Percentiles rank a stretch among this genome's conserved stretches.
Evolutionary conservation across 257 asterid species (phyloP).

Genomic region (Nicotiana tabacum): DNA sequence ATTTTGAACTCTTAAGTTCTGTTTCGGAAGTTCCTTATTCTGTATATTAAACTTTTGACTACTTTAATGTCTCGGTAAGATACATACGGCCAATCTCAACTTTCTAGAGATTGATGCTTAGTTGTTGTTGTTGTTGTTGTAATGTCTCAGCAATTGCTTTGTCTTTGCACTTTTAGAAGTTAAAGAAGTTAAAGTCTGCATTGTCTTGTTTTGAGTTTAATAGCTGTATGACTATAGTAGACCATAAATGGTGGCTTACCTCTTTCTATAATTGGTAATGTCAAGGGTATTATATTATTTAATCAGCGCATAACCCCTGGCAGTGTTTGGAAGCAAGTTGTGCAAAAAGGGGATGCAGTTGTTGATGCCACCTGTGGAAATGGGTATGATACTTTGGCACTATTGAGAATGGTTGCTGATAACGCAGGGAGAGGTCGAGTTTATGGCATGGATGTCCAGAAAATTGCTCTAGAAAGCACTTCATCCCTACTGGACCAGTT

Average conservation of each 20-base stretch:
- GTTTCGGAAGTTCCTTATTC: not conserved
- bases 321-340: conserved; percentile 80
- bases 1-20: not conserved
- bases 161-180: not conserved
- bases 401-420: conserved; percentile 63
- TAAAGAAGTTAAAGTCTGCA: not conserved
- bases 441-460: conserved; percentile 78
- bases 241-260: not conserved
- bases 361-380: conserved; percentile 97
- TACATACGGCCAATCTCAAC: too few species aligned
- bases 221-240: not conserved
- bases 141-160: not conserved
- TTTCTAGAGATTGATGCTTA: too few species aligned
- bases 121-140: too few species aligned
- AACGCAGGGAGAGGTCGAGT: conserved; percentile 55
- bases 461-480: conserved; percentile 67
- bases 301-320: not conserved
- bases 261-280: not conserved
- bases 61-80: not conserved
- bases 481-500: conserved; percentile 59
- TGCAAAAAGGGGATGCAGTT: conserved; percentile 72
- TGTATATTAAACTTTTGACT: not conserved
- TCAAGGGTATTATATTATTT: not conserved
- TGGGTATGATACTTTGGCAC: conserved; percentile 80
- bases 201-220: not conserved